phyloP scores from a whole-genome alignment of 2,329 filamentous ascomycete species.

The Macrophomina phaseolina region DNA sequence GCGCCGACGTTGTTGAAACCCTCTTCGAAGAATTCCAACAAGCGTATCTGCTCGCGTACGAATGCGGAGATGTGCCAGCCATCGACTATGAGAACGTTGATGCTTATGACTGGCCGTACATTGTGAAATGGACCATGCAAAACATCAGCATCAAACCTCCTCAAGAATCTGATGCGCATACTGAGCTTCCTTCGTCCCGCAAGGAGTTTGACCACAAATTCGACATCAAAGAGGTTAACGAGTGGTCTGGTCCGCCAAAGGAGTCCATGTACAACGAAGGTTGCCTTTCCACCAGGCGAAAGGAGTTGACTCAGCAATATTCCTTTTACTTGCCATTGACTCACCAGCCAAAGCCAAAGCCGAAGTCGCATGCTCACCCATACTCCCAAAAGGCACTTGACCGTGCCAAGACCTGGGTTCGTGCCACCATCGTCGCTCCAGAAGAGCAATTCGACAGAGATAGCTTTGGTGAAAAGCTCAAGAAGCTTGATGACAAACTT shows the following conservation, averaged over 20 bases:
- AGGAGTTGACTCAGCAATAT: constrained; percentile 30
- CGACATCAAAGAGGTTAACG: constrained; percentile 46
- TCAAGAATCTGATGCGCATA: not conserved
- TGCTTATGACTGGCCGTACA: constrained; percentile 69
- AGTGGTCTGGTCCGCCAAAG: constrained; percentile 56
- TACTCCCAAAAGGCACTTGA: constrained; percentile 2
- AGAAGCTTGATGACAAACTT: constrained; percentile 38
- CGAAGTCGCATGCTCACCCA: not conserved
- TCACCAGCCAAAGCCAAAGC: constrained; percentile 31
- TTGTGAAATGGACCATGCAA: constrained; percentile 71
- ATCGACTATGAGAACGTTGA: constrained; percentile 68
- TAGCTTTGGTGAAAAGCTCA: constrained; percentile 49
- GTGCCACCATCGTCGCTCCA: constrained; percentile 52
- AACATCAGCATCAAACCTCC: constrained; percentile 37
- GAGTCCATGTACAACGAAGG: constrained; percentile 57
- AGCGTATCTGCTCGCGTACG: constrained; percentile 70
- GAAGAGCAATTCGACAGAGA: constrained; percentile 46
- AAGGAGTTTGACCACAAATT: constrained; percentile 54
- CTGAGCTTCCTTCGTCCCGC: constrained; percentile 32
- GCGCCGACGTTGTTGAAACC: constrained; percentile 56
- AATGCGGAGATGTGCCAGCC: constrained; percentile 63
- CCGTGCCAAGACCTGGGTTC: constrained; percentile 43
- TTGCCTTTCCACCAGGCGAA: constrained; percentile 52
- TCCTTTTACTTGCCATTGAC: constrained; percentile 31
- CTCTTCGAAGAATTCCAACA: constrained; percentile 69